phyloP scores from a whole-genome alignment of 805 yeast genomes.

The Sugiyamaella valdiviana region DNA sequence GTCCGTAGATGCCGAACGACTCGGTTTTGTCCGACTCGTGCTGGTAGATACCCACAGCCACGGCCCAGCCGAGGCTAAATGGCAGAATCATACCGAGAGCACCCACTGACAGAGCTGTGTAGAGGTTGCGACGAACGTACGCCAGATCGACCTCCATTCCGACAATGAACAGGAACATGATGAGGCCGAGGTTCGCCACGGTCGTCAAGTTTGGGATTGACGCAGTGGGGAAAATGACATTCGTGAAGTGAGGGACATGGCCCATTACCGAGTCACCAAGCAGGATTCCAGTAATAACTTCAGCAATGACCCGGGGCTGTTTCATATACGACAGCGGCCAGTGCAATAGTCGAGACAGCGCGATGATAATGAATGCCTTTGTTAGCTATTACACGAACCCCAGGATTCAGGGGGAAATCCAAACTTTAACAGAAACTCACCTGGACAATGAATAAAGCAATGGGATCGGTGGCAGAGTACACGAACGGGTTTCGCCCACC shows the following conservation, averaged over 20 bases:
- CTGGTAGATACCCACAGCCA: slow-evolving; percentile 61
- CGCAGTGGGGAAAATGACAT: slow-evolving; percentile 54
- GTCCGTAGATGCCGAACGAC: slow-evolving; percentile 67
- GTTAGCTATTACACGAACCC: background rate
- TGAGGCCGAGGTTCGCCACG: slow-evolving; percentile 69
- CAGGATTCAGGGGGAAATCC: background rate
- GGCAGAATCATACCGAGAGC: slow-evolving; percentile 69
- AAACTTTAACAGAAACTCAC: slow-evolving; percentile 25
- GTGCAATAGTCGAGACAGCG: slow-evolving; percentile 54
- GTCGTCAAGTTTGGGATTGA: slow-evolving; percentile 60
- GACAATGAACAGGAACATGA: slow-evolving; percentile 65
- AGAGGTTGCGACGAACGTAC: slow-evolving; percentile 54
- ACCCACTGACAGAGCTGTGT: slow-evolving; percentile 63
- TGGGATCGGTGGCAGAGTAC: slow-evolving; percentile 52
- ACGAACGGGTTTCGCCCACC: slow-evolving; percentile 67
- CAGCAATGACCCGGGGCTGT: slow-evolving; percentile 79
- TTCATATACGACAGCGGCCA: slow-evolving; percentile 53
- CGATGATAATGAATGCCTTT: slow-evolving; percentile 38
- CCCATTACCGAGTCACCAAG: slow-evolving; percentile 75
- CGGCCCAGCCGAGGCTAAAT: slow-evolving; percentile 69
- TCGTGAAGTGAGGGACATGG: slow-evolving; percentile 59
- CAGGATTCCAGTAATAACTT: slow-evolving; percentile 68
- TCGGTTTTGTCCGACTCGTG: slow-evolving; percentile 33
- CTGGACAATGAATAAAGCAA: slow-evolving; percentile 66
- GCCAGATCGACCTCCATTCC: slow-evolving; percentile 73